Base-by-base conservation (phyloP, 2,329 filamentous ascomycete species). In the Fusarium begoniae region DNA sequence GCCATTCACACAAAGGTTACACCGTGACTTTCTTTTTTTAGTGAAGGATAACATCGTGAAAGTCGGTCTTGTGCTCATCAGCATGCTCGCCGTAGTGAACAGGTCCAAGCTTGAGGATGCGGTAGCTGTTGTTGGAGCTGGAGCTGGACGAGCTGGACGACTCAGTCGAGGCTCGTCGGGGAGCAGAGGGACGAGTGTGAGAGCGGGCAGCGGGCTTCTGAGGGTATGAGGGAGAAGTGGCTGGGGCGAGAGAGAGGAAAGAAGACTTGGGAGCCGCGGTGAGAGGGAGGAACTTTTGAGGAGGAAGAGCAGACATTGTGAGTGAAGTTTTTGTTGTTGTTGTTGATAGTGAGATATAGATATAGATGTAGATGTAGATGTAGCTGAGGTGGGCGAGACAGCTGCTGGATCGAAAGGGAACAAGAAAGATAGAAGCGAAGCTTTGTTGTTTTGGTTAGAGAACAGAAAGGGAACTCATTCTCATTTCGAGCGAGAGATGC, bases 11-110 rank as follows among this genome's bases (percentile, higher is more conserved):
- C 54, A 55, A 55, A 41, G 35, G 20, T 30, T 12, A 37, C 12
- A 35, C 64, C 66, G 20, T 55, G n/a, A 35, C 62, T 66, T 63
- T 79, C 62, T 35, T 17, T 35, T 35, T 67, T 67, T 79, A 84
- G 79, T 84, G 81, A 69, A 85, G 80, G 38, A 82, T 82, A 45
- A 86, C 81, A 77, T 88, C 85, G 81, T 87, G 81, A 80, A 84
- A 90, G 84, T 91, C 89, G 51, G 83, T 85, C 83, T 88, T 86
- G 83, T 89, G 84, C 63, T 87, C 88, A 70, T 85, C 88, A 28
- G 83, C 82, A 81, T 90, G 87, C 84, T 89, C 89, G 74, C 90
- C 90, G 82, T 85, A 90, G 86, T 91, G 89, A 67, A 91, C 89
- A 40, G 90, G 90, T 30, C 88, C 88, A 66, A 92, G 88, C 85